Percentiles rank a stretch among this genome's conserved stretches.
Evolutionary conservation across 257 asterid genomes (phyloP).

Genomic region (Schizonepeta tenuifolia): DNA sequence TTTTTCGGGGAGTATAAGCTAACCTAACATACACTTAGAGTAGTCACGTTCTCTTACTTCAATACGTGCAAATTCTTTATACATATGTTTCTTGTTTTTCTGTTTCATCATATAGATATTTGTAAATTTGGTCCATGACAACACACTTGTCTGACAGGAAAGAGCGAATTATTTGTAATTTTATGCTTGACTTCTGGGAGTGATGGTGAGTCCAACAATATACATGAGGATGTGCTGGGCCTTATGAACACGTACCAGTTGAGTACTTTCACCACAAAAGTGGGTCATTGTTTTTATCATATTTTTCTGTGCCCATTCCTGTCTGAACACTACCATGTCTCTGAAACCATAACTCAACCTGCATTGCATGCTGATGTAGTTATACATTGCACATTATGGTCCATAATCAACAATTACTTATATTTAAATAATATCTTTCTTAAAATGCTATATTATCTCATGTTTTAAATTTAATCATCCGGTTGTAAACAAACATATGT

Average conservation of each 20-base stretch:
- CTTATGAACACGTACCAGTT: conserved; percentile 78
- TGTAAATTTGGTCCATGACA: conserved; percentile 18
- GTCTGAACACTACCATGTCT: not conserved
- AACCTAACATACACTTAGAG: not conserved
- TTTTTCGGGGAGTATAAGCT: not conserved
- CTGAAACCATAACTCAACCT: conserved; percentile 13
- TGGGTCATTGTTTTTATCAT: conserved; percentile 59
- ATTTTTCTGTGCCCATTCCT: not conserved
- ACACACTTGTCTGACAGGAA: conserved; percentile 53
- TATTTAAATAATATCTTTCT: not conserved
- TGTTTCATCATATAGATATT: conserved; percentile 16
- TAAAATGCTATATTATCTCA: not conserved
- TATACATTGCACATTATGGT: not conserved
- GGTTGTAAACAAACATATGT: not conserved
- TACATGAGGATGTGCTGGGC: conserved; percentile 63
- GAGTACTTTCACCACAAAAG: conserved; percentile 87
- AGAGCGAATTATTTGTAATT: conserved; percentile 59
- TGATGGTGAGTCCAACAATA: conserved; percentile 40
- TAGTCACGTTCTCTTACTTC: not conserved
- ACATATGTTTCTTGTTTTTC: not conserved
- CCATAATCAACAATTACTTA: not conserved
- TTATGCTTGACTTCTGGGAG: conserved; percentile 58
- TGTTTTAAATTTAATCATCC: not conserved
- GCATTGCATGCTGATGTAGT: not conserved
- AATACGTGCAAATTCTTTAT: not conserved